These are phyloP conservation scores for Dictyostelium firmibasis DNA, from an alignment of 78 protist genomes.

Conservation along the genomic window DNA sequence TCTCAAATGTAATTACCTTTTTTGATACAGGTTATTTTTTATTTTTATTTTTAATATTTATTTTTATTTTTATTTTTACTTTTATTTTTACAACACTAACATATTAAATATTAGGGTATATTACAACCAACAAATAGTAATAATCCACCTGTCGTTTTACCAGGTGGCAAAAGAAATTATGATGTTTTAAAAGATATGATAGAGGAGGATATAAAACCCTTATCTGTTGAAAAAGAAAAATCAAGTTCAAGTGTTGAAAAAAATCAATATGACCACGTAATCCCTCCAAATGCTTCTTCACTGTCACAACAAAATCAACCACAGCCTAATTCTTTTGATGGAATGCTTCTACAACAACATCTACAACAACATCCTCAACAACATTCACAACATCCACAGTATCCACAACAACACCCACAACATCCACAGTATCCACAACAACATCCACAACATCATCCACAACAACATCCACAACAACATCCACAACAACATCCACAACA, in stretches of 20 bases:
- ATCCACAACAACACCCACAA: conserved; percentile 3
- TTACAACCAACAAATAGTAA: neutral
- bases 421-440: neutral
- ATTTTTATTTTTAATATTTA: neutral
- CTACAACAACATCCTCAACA: neutral
- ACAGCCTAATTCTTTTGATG: neutral
- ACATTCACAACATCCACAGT: conserved; percentile 21
- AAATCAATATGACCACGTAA: neutral
- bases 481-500: neutral
- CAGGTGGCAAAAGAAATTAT: conserved; percentile 34
- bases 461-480: neutral
- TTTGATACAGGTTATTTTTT: neutral
- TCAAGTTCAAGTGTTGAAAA: neutral
- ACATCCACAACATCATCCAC: conserved; percentile 1
- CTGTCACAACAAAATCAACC: conserved; percentile 18
- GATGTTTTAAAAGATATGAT: conserved; percentile 50
- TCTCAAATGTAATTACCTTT: neutral
- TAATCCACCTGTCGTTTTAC: neutral
- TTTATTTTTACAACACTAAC: neutral
- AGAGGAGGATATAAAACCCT: conserved; percentile 3
- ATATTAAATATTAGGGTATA: conserved; percentile 7
- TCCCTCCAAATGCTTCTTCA: neutral
- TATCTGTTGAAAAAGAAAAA: neutral
- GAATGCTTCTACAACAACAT: neutral
- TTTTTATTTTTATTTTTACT: neutral